Percentiles rank a stretch among this genome's conserved stretches.
These are phyloP conservation scores for Capsicum rhomboideum DNA, from an alignment of 257 asterid species.

Conservation along the genomic window DNA sequence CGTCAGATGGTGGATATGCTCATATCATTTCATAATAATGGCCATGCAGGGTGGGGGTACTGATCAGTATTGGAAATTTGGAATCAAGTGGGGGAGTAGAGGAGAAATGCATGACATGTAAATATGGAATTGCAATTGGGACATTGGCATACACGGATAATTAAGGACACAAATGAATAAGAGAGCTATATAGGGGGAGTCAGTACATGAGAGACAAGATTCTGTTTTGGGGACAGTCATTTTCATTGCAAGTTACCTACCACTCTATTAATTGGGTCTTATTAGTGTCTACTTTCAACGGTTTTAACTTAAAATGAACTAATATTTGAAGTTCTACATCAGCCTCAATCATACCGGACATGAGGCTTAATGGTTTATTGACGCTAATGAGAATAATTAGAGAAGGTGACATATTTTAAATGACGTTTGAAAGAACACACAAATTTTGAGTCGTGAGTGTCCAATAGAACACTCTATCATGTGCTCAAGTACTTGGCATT, in stretches of 20 bases:
- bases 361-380: no score
- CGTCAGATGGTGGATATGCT: neutral
- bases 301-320: no score
- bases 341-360: neutral
- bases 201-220: constrained; percentile 32
- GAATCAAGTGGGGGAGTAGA: constrained; percentile 5
- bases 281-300: neutral
- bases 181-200: neutral
- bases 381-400: no score
- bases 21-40: constrained; percentile 32
- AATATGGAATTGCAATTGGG: neutral
- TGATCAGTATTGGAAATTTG: neutral
- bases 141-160: neutral
- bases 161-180: neutral
- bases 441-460: no score
- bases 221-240: constrained; percentile 36
- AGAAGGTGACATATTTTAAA: no score
- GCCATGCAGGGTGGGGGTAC: neutral
- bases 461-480: no score
- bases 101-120: neutral
- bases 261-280: neutral
- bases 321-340: neutral
- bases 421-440: no score
- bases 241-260: constrained; percentile 34
- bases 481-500: no score